These are phyloP conservation scores for Hyphopichia fennica DNA, from an alignment of 1,139 yeast species.

Conservation along the genomic window DNA sequence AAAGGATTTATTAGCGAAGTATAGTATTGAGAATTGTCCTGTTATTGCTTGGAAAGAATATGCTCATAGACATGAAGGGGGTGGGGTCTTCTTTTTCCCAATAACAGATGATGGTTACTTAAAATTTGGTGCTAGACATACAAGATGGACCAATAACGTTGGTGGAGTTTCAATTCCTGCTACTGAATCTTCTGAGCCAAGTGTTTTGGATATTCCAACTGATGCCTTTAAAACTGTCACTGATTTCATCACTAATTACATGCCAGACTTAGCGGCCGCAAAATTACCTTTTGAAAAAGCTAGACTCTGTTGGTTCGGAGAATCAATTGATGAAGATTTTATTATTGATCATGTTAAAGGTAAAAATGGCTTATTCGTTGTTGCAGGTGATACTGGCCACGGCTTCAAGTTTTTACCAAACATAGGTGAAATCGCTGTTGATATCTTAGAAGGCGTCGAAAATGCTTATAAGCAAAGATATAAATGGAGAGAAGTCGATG, in stretches of 20 bases:
- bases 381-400: slow-evolving; percentile 43
- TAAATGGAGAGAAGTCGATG: slow-evolving; percentile 21
- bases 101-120: slow-evolving; percentile 3
- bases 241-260: slow-evolving; percentile 4
- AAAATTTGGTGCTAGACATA: slow-evolving; percentile 3
- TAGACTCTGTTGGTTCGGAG: slow-evolving; percentile 31
- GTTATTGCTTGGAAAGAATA: slow-evolving; percentile 20
- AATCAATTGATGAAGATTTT: slow-evolving; percentile 36
- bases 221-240: slow-evolving; percentile 1
- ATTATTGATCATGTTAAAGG: slow-evolving; percentile 34
- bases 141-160: slow-evolving; percentile 2
- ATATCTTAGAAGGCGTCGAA: slow-evolving; percentile 17
- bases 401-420: slow-evolving; percentile 27
- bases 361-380: slow-evolving; percentile 28
- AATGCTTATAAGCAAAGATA: slow-evolving; percentile 20
- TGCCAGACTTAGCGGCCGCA: slow-evolving; percentile 4
- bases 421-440: slow-evolving; percentile 23
- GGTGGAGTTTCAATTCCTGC: slow-evolving; percentile 2
- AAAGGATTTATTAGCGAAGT: slow-evolving; percentile 24
- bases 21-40: slow-evolving; percentile 24
- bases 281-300: slow-evolving; percentile 4
- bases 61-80: slow-evolving; percentile 4
- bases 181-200: neutral
- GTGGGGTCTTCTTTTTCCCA: slow-evolving; percentile 7
- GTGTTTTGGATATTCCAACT: neutral